Conservation (phyloP, 257 asterid genomes). For the Craterostigma plantagineum region DNA sequence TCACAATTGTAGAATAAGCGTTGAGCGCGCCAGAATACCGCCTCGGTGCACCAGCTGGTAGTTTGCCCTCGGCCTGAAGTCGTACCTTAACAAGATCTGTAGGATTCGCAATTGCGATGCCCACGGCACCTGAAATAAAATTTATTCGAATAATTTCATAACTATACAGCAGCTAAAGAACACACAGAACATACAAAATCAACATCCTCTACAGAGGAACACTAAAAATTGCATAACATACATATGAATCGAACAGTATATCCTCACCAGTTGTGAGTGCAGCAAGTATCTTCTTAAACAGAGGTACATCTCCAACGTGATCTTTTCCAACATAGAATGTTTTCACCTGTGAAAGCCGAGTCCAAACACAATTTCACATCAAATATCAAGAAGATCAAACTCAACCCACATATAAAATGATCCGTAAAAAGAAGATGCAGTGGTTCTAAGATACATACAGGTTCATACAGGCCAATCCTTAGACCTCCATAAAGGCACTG, state of each 20-base stretch:
- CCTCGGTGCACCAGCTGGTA: constrained; percentile 86
- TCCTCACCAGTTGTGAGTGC: constrained; percentile 86
- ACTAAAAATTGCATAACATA: neutral
- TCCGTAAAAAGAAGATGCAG: neutral
- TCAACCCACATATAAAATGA: constrained; percentile 7
- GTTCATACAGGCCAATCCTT: constrained; percentile 89
- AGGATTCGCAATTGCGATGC: constrained; percentile 73
- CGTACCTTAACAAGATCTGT: constrained; percentile 97
- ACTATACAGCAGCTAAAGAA: constrained; percentile 2
- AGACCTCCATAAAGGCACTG: constrained; percentile 91
- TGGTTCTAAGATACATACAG: constrained; percentile 32
- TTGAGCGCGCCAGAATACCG: constrained; percentile 90
- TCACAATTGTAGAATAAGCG: constrained; percentile 81
- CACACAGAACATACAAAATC: neutral
- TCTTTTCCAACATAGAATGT: constrained; percentile 74
- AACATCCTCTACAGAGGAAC: neutral
- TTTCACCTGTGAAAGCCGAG: constrained; percentile 79
- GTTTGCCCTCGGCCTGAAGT: constrained; percentile 93
- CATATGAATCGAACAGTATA: neutral
- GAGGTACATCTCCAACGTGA: constrained; percentile 94
- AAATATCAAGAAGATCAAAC: constrained; percentile 1
- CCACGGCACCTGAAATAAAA: constrained; percentile 55
- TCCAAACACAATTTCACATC: too few relatives aligned
- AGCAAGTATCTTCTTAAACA: constrained; percentile 86
- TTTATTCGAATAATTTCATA: constrained; percentile 5